These are phyloP conservation scores for Eragrostis curvula DNA, from an alignment of 176 grass and related monocot genomes.

Conservation along the genomic window DNA sequence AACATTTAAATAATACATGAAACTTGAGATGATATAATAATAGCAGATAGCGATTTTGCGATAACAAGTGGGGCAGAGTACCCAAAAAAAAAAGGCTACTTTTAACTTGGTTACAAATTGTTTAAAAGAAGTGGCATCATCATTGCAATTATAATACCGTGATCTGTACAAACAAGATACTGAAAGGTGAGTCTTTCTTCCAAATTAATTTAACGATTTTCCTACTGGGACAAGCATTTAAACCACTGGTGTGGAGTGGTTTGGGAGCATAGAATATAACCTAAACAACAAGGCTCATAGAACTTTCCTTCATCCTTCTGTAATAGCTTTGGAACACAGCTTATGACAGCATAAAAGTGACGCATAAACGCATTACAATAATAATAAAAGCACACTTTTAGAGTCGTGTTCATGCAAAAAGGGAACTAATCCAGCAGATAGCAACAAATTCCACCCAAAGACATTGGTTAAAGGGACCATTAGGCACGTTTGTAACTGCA, in stretches of 20 bases:
- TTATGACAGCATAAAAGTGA: background rate
- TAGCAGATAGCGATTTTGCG: background rate
- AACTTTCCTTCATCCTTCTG: background rate
- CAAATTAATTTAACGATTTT: background rate
- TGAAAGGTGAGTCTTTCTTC: background rate
- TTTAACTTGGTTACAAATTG: background rate
- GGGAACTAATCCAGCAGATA: background rate
- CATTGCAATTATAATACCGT: background rate
- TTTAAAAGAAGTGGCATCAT: background rate
- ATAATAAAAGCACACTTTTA: background rate
- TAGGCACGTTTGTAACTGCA: background rate
- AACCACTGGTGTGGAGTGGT: conserved; percentile 14
- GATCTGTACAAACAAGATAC: background rate
- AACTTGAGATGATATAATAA: conserved; percentile 1
- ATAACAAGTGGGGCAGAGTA: background rate
- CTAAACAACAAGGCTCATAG: conserved; percentile 30
- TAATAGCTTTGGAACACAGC: background rate
- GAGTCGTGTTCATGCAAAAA: background rate
- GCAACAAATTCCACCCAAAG: background rate
- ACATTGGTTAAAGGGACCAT: background rate
- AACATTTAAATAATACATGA: background rate
- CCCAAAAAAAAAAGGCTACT: background rate
- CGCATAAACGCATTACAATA: background rate
- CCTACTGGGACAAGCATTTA: conserved; percentile 7
- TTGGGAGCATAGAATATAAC: conserved; percentile 16